Evolutionary conservation across 805 yeast genomes (phyloP), one percentile per base, ranked within the genome.

Genomic region (Candida piceae): DNA sequence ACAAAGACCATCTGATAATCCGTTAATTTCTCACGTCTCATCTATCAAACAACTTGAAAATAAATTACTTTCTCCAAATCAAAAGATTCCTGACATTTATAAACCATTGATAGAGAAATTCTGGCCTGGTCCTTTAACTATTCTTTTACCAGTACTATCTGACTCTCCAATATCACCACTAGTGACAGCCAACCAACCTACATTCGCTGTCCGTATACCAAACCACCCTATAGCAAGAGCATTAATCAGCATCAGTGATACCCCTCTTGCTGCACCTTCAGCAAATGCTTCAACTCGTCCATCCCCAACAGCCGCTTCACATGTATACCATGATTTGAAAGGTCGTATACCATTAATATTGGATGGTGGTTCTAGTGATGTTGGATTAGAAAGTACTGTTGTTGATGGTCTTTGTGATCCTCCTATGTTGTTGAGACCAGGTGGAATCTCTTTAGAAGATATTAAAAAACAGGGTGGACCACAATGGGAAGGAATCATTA

Each of bases 71-170:
- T 49, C 57, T 10, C 49, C 50, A 5, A 41, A 60, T 15, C 64
- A 61, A 39, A 62, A 66, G 18, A 73, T 90, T 5, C 97, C 97
- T 0, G 62, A 63, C 1, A 69, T 80, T 0, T 93, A 93, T 56
- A 60, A 65, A 22, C 72, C 76, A 0, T 66, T 93, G 29, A 66
- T 89, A 9, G 68, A 70, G 3, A 70, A 69, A 44, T 83, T 84
- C 50, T 93, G 97, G 97, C 98, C 98, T 0, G 98, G 98, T 0
- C 97, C 98, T 0, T 63, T 93, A 38, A 88, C 96, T 0, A 85
- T 93, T 23, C 59, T 93, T 34, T 63, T 93, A 16, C 96, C 96
- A 0, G 67, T 75, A 5, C 61, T 64, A 19, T 46, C 42, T 5
- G 50, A 53, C 4, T 63, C 72, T 6, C 76, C 76, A 1, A 64